Evolutionary conservation across 1,284 basidiomycete genomes (phyloP), one percentile per base, ranked within the genome.

Genomic region (Amylostereum chailletii): DNA sequence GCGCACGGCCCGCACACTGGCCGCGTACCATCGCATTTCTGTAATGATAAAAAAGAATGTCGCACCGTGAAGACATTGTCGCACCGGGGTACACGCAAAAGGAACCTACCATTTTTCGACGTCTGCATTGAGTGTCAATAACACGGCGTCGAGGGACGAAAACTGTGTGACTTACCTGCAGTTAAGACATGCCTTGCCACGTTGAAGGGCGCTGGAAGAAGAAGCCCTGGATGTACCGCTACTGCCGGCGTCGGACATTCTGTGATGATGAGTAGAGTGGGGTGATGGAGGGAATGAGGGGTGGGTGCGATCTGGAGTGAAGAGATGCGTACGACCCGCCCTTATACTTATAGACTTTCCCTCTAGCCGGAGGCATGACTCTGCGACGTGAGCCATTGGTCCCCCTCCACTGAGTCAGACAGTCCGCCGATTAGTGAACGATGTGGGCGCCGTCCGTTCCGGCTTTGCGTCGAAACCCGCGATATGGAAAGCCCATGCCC

Each of bases 1-100:
- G 60, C 50, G 50, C 71, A 72, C 40, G 64, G 66, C 2, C 60
- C 57, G 46, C 71, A 72, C 11, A 64, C 53, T 0, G 72, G 72
- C 34, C 65, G 62, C 1, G 45, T 39, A 3, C 71, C 71, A 47
- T 74, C 70, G 38, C 71, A 72, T 61, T 62, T 70, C 71, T 72
- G 5, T 31, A n/a, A 11, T 26, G 6, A n/a, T 29, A 8, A 36
- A 48, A 47, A 32, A 5, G 3, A 36, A 9, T 48, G 34, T 5
- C 38, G 34, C 7, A 48, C 39, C 43, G 36, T 27, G 40, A n/a
- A 9, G 50, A 11, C n/a, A 34, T 9, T 2, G 11, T 34, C 3
- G 32, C 40, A 9, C 31, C 8, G 11, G 31, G 27, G 11, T 8
- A 31, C 19, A 30, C 42, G 42, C 11, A 43, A 6, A 32, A 6